Percentiles rank a stretch among this genome's conserved stretches.
phyloP scores from a whole-genome alignment of 306 rosid genomes.

The Acmispon strigosus region DNA sequence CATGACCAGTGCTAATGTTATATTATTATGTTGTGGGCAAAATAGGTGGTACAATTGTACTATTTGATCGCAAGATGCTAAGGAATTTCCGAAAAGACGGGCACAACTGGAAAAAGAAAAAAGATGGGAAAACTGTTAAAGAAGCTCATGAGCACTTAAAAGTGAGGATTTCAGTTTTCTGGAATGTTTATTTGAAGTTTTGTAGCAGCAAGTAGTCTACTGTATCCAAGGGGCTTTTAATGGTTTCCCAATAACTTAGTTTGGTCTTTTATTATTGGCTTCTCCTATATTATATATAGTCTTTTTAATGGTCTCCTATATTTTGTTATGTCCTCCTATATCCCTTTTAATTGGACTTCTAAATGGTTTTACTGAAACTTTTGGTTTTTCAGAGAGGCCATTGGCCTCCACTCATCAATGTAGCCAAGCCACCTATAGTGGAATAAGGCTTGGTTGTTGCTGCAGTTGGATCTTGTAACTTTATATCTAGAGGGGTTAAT shows the following conservation, averaged over 20 bases:
- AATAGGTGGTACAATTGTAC: conserved; percentile 77
- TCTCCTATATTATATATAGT: neutral
- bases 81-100: conserved; percentile 96
- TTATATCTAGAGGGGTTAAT: neutral
- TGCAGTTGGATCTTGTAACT: neutral
- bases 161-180: conserved; percentile 49
- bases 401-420: neutral
- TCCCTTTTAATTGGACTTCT: neutral
- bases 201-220: neutral
- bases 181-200: neutral
- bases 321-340: neutral
- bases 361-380: neutral
- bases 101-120: conserved; percentile 97
- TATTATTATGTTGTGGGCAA: conserved; percentile 3
- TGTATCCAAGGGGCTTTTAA: neutral
- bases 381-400: neutral
- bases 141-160: conserved; percentile 98
- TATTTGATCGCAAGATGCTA: conserved; percentile 92
- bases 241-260: neutral
- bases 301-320: neutral
- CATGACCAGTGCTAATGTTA: neutral
- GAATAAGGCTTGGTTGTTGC: neutral
- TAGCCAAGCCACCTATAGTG: neutral
- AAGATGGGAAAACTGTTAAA: conserved; percentile 90
- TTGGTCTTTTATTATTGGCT: neutral